Evolutionary conservation across 176 grass and related monocot genomes (phyloP), one percentile per base, ranked within the genome.

Genomic region (Bolboschoenus planiculmis): DNA sequence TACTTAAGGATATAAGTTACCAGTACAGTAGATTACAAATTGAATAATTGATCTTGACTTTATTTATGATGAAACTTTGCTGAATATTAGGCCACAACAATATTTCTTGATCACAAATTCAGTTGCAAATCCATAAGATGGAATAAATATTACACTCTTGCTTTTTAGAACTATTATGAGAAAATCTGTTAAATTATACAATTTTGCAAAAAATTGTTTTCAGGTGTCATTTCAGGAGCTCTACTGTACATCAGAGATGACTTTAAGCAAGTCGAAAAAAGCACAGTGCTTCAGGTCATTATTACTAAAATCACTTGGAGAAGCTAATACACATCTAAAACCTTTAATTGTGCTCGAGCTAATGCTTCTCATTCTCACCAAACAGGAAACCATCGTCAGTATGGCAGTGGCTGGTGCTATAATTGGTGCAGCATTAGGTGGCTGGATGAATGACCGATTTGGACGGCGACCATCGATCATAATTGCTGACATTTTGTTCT

Each of bases 171-270:
- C 47, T 26, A 40, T 44, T 16, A n/a, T n/a, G n/a, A n/a, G n/a
- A n/a, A n/a, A n/a, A n/a, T n/a, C n/a, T n/a, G n/a, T n/a, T n/a
- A n/a, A n/a, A n/a, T n/a, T n/a, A n/a, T n/a, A n/a, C n/a, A n/a
- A n/a, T n/a, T n/a, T 62, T 62, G 30, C 30, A 18, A 11, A 11
- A 15, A 65, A 44, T 7, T 63, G 8, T 46, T 62, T 68, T 78
- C 85, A 94, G 92, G 92, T 61, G 93, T 97, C 3, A 97, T 97
- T 84, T 97, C 93, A 0, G 91, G 93, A 51, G 93, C 93, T 13
- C 73, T 97, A 44, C 93, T 97, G 56, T 97, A 97, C 87, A 97
- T 97, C 72, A 90, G 93, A 7, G 93, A 97, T 40, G 89, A 97
- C 34, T 97, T 97, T 63, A n/a, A 23, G 20, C 83, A 88, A 18